Conservation (phyloP, 2,329 filamentous ascomycete species). For the Colletotrichum incanum region DNA sequence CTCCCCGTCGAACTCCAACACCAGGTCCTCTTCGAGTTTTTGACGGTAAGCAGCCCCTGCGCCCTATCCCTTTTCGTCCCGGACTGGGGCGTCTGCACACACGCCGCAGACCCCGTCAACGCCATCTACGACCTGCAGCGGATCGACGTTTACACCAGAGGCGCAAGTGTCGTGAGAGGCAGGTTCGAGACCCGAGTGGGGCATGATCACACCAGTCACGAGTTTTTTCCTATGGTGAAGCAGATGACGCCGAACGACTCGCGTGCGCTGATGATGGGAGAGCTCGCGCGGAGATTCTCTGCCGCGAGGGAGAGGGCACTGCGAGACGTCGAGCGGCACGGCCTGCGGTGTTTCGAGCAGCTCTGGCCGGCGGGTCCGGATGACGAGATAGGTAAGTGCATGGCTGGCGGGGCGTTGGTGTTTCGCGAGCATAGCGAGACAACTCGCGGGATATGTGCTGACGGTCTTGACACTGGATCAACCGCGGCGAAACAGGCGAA, state of each 20-base stretch:
- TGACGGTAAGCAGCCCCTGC: conserved; percentile 26
- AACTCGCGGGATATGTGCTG: neutral
- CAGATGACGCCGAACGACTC: neutral
- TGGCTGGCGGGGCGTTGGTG: conserved; percentile 27
- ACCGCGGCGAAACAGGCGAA: neutral
- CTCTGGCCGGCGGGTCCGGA: conserved; percentile 5
- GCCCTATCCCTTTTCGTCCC: conserved; percentile 32
- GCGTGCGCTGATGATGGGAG: neutral
- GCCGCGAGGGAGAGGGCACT: conserved; percentile 18
- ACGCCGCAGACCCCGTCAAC: conserved; percentile 25
- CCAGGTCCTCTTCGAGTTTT: conserved; percentile 24
- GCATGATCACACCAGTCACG: conserved; percentile 11
- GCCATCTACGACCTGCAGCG: conserved; percentile 33
- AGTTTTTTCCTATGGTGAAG: conserved; percentile 2
- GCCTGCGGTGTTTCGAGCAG: conserved; percentile 18
- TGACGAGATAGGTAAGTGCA: conserved; percentile 26
- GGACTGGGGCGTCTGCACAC: conserved; percentile 36
- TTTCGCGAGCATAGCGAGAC: neutral
- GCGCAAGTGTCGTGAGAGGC: neutral
- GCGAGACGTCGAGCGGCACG: conserved; percentile 7
- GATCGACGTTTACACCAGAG: conserved; percentile 31
- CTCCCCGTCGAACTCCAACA: conserved; percentile 36
- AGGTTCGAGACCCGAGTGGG: neutral
- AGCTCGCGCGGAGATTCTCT: conserved; percentile 13
- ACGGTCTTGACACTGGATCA: neutral